Conservation (phyloP, 495 filamentous ascomycete species). For the Aspergillus leporis region DNA sequence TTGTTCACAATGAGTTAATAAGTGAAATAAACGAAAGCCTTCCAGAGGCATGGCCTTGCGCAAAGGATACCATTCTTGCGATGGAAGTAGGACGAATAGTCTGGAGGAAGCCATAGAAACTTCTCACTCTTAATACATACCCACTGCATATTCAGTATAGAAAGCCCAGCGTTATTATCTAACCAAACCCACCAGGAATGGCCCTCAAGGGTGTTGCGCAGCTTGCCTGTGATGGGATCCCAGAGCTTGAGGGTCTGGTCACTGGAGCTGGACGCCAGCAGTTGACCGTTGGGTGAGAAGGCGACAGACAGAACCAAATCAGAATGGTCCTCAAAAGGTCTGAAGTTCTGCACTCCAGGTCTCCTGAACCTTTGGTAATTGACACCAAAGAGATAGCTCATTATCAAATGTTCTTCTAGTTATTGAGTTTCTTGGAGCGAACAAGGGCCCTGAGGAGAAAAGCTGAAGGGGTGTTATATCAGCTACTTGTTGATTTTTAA, state of each 20-base stretch:
- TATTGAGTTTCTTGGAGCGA: constrained; percentile 30
- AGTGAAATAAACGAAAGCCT: not conserved
- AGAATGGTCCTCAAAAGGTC: constrained; percentile 22
- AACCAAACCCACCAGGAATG: not conserved
- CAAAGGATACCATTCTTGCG: not conserved
- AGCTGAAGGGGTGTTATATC: constrained; percentile 21
- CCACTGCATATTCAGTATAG: not conserved
- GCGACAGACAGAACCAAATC: not conserved
- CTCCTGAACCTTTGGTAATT: constrained; percentile 14
- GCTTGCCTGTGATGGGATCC: constrained; percentile 22
- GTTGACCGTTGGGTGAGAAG: not conserved
- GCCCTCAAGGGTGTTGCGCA: constrained; percentile 14
- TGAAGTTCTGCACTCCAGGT: constrained; percentile 15
- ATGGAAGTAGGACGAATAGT: not conserved
- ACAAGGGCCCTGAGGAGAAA: constrained; percentile 26
- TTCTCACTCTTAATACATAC: not conserved
- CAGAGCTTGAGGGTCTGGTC: constrained; percentile 38
- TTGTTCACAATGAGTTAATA: not conserved
- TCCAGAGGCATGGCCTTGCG: not conserved
- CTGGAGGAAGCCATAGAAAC: not conserved
- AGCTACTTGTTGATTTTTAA: constrained; percentile 29
- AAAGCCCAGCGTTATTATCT: not conserved
- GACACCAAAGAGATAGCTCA: constrained; percentile 7
- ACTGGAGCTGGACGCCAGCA: not conserved
- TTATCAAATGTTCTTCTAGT: constrained; percentile 18